phyloP scores from a whole-genome alignment of 1,139 yeast species.

The Tardiomyces depauwii region DNA sequence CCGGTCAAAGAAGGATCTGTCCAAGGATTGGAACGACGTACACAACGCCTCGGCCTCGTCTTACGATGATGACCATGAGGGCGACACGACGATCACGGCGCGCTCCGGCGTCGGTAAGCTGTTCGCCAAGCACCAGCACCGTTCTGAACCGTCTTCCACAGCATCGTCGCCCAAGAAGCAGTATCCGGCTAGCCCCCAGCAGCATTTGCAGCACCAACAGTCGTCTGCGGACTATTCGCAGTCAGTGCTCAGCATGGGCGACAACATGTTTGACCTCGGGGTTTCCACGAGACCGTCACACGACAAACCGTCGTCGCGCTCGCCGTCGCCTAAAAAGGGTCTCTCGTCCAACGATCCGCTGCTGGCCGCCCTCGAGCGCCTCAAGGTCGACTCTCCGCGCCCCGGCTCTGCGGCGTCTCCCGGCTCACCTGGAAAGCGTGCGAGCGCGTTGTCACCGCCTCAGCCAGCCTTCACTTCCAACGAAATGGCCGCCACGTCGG shows the following conservation, averaged over 20 bases:
- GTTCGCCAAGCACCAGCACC: slow-evolving; percentile 1
- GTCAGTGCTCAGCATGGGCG: slow-evolving; percentile 21
- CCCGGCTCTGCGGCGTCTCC: neutral
- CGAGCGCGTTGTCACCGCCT: slow-evolving; percentile 4
- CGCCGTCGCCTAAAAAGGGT: slow-evolving; percentile 8
- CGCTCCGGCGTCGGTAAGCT: slow-evolving; percentile 11
- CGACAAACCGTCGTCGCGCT: neutral
- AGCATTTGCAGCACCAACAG: no score
- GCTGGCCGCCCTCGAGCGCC: slow-evolving; percentile 52
- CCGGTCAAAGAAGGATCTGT: slow-evolving; percentile 19
- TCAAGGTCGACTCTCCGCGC: slow-evolving; percentile 30
- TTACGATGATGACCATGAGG: slow-evolving; percentile 2
- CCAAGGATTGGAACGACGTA: slow-evolving; percentile 15
- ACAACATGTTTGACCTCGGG: slow-evolving; percentile 24
- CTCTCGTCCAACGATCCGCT: slow-evolving; percentile 32
- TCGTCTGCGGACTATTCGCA: no score
- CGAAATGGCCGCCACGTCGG: slow-evolving; percentile 23
- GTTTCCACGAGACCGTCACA: slow-evolving; percentile 5
- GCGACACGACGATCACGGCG: slow-evolving; percentile 9
- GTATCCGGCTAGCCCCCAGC: no score
- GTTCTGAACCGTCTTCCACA: slow-evolving; percentile 1
- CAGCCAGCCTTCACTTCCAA: slow-evolving; percentile 23
- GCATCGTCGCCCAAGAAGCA: neutral
- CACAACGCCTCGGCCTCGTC: neutral
- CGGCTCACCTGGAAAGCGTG: neutral